Percentiles rank a stretch among this genome's conserved stretches.
phyloP scores from a whole-genome alignment of 2,329 filamentous ascomycete species.

The Beauveria sp. region DNA sequence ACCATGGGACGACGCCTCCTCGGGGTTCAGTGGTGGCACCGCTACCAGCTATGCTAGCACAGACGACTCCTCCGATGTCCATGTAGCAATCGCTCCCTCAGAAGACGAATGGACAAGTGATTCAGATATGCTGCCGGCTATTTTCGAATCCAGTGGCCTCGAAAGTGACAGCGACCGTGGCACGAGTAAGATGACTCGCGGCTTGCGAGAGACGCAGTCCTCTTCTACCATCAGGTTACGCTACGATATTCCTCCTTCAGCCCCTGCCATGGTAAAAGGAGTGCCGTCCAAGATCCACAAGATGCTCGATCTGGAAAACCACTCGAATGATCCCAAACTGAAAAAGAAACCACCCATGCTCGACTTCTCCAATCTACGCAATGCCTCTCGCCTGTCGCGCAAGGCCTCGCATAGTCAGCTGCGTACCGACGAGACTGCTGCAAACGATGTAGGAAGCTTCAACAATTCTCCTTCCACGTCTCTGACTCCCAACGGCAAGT shows the following conservation, averaged over 20 bases:
- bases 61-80: slow-evolving; percentile 16
- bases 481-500: slow-evolving; percentile 20
- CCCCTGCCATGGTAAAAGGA: slow-evolving; percentile 50
- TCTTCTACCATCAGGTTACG: slow-evolving; percentile 48
- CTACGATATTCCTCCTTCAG: slow-evolving; percentile 52
- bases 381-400: slow-evolving; percentile 22
- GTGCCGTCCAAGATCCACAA: slow-evolving; percentile 39
- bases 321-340: slow-evolving; percentile 17
- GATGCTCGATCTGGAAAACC: slow-evolving; percentile 38
- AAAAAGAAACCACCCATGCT: slow-evolving; percentile 40
- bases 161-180: slow-evolving; percentile 20
- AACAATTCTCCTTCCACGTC: slow-evolving; percentile 38
- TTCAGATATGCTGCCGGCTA: slow-evolving; percentile 36
- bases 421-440: slow-evolving; percentile 24
- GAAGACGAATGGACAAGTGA: slow-evolving; percentile 35
- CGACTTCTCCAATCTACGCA: slow-evolving; percentile 39
- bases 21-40: slow-evolving; percentile 35
- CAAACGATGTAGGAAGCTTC: slow-evolving; percentile 27
- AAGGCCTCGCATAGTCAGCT: slow-evolving; percentile 22
- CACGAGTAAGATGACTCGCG: slow-evolving; percentile 31
- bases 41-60: slow-evolving; percentile 27
- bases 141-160: slow-evolving; percentile 15
- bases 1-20: slow-evolving; percentile 36
- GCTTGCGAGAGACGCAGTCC: slow-evolving; percentile 40
- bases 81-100: slow-evolving; percentile 14